Evolutionary conservation across 2,329 filamentous ascomycete species (phyloP).

Genomic region (Colletotrichum zoysiae): DNA sequence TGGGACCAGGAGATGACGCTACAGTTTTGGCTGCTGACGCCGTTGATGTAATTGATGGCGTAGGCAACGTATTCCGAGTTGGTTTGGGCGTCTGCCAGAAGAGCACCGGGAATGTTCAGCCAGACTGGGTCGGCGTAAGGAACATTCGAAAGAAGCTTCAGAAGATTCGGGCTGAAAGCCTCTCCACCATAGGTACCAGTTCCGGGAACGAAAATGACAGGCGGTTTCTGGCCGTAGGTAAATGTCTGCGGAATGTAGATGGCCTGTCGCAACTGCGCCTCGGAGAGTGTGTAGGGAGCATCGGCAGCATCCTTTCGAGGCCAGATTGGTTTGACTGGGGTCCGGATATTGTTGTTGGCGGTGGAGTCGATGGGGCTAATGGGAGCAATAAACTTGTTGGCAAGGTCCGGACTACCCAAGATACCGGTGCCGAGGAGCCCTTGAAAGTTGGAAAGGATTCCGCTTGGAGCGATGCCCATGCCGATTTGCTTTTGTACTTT

Average conservation of each 20-base stretch:
- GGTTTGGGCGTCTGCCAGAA: slow-evolving; percentile 61
- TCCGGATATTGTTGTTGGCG: slow-evolving; percentile 23
- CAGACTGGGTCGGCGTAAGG: slow-evolving; percentile 63
- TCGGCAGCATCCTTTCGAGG: slow-evolving; percentile 55
- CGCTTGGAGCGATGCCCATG: slow-evolving; percentile 14
- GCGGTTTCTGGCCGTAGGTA: slow-evolving; percentile 58
- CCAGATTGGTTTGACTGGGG: slow-evolving; percentile 47
- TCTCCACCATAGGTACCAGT: slow-evolving; percentile 62
- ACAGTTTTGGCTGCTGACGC: slow-evolving; percentile 54
- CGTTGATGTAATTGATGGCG: slow-evolving; percentile 67
- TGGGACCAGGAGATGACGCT: slow-evolving; percentile 67
- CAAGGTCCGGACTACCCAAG: slow-evolving; percentile 12
- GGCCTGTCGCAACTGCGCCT: slow-evolving; percentile 60
- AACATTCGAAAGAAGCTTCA: slow-evolving; percentile 59
- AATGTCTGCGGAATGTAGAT: slow-evolving; percentile 65
- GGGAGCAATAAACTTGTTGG: slow-evolving; percentile 23
- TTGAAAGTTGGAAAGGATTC: slow-evolving; percentile 22
- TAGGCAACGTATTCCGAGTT: slow-evolving; percentile 69
- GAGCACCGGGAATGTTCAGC: slow-evolving; percentile 65
- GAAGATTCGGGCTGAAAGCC: slow-evolving; percentile 61
- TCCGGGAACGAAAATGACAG: slow-evolving; percentile 66
- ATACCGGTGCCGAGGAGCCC: slow-evolving; percentile 26
- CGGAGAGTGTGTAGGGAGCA: slow-evolving; percentile 61
- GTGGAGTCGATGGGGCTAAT: slow-evolving; percentile 21
- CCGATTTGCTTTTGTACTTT: slow-evolving; percentile 31